Percentiles rank a stretch among this genome's conserved stretches.
Conservation (phyloP, 176 grass and related monocot species). For the Triticum timopheevii region DNA sequence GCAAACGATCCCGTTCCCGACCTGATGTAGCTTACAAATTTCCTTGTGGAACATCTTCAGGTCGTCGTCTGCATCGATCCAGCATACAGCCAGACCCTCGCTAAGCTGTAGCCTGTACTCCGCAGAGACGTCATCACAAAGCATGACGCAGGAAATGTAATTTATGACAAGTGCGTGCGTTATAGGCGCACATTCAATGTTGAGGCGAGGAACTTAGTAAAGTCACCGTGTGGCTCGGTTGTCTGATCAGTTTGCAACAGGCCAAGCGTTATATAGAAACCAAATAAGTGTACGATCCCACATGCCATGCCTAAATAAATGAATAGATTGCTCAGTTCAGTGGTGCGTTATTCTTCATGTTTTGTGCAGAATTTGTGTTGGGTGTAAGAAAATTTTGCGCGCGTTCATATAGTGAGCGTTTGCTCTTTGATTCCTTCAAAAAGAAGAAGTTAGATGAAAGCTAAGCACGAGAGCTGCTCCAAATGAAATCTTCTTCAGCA, state of each 20-base stretch:
- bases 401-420: no score
- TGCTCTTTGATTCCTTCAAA: no score
- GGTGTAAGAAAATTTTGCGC: neutral
- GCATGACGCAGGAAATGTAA: neutral
- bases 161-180: neutral
- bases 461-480: no score
- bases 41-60: constrained; percentile 38
- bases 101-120: constrained; percentile 50
- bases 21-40: neutral
- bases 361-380: neutral
- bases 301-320: neutral
- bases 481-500: no score
- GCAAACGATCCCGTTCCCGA: neutral
- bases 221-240: neutral
- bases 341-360: neutral
- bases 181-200: neutral
- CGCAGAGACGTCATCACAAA: neutral
- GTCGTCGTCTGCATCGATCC: constrained; percentile 91
- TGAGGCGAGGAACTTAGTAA: neutral
- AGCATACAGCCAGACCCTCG: constrained; percentile 41
- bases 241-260: neutral
- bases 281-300: neutral
- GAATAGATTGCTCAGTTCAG: neutral
- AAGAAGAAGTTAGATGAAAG: no score
- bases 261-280: neutral